A percentile compares a stretch with the other conserved stretches of the same genome.
phyloP scores from a whole-genome alignment of 169 alveolate species.

The Eimeria sp. region DNA sequence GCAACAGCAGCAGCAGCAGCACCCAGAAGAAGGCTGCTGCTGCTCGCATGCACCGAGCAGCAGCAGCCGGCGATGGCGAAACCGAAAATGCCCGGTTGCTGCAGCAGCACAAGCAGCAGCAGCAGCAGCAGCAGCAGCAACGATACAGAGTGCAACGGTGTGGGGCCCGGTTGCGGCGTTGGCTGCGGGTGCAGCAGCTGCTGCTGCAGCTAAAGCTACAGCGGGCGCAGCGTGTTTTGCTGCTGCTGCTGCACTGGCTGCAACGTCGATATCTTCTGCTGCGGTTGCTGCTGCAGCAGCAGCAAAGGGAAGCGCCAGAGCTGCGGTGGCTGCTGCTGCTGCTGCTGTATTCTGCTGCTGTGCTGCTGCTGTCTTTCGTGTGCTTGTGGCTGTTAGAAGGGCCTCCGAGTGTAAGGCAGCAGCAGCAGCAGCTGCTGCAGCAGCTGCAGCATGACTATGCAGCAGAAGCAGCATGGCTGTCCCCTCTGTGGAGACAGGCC shows the following conservation, averaged over 20 bases:
- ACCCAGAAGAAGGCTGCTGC: neutral
- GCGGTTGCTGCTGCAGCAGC: conserved; percentile 38
- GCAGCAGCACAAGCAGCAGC: neutral
- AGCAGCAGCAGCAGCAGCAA: conserved; percentile 55
- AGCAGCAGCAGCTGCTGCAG: conserved; percentile 62
- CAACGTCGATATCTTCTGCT: neutral
- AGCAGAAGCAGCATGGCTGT: neutral
- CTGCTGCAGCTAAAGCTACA: neutral
- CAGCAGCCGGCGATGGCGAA: neutral
- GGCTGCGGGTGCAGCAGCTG: conserved; percentile 56
- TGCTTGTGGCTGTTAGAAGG: neutral
- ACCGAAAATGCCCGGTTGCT: neutral
- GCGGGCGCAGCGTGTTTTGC: conserved; percentile 16
- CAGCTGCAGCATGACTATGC: conserved; percentile 39
- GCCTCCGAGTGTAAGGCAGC: neutral
- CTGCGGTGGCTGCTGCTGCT: conserved; percentile 14
- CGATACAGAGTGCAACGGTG: neutral
- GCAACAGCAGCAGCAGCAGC: neutral
- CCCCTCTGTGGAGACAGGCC: conserved; percentile 12
- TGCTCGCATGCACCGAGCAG: neutral
- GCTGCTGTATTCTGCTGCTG: neutral
- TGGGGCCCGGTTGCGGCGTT: neutral
- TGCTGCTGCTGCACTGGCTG: conserved; percentile 25
- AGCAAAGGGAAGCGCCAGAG: conserved; percentile 31
- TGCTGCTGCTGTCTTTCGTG: conserved; percentile 10